Evolutionary conservation across 129 eudicot species (phyloP), one percentile per base, ranked within the genome.

Genomic region (Calendula officinalis): DNA sequence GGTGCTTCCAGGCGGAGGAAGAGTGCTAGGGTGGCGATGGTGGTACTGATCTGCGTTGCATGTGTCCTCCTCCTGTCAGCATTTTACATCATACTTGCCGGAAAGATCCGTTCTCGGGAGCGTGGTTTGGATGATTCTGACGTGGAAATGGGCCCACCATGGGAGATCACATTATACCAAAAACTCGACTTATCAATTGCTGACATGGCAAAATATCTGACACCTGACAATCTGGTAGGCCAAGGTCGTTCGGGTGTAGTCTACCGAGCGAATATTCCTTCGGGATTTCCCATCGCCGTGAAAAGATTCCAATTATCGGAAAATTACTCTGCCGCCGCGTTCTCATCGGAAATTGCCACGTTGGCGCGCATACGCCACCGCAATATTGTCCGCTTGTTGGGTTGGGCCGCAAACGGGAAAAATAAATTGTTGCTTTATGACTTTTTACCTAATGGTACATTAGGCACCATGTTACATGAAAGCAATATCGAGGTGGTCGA

Each of bases 141-240:
- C 65, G 81, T 91, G 81, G 98, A 87, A 37, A 67, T 84, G 81
- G 89, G 86, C 0, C 86, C 89, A 8, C 98, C 98, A 0, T 91
- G 98, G 98, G 98, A 91, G 60, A 90, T 91, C 56, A 87, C 95
- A 16, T 52, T 91, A 46, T 91, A 84, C 79, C 98, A 91, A 39
- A 91, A 91, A 67, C 94, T 91, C 2, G 98, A 87, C 81, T 56
- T 91, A 16, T 84, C 96, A 16, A 87, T 91, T 30, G 58, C 62
- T 27, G 98, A 91, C 61, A 88, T 91, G 69, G 83, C 77, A n/a
- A 82, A 82, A 39, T 80, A 78, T 67, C 43, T 91, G 79, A 78
- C 85, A 53, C 73, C 75, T 46, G 83, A 56, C 47, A 91, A 91
- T 42, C 83, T 80, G 45, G 77, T 91, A 43, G 98, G 98, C 6